A percentile compares a stretch with the other conserved stretches of the same genome.
Evolutionary conservation across 148 eudicot genomes (phyloP).

Genomic region (Spergularia bocconei): DNA sequence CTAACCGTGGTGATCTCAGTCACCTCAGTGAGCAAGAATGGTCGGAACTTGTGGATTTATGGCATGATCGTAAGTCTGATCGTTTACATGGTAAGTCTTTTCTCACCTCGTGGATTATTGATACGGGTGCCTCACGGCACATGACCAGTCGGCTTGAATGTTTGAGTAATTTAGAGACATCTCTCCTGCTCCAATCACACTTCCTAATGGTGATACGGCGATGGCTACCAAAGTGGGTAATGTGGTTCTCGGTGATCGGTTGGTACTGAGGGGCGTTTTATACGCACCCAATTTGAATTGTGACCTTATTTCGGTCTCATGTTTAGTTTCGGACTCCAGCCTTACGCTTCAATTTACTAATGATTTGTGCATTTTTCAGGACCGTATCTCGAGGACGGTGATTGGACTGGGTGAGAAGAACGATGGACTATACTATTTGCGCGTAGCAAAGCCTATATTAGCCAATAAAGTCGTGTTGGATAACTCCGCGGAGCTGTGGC

Average conservation of each 20-base stretch:
- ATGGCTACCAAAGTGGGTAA: not conserved
- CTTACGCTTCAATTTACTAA: not conserved
- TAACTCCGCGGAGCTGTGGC: not conserved
- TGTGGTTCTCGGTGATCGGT: not conserved
- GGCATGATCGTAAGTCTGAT: not conserved
- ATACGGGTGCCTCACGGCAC: not conserved
- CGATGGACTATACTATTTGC: not conserved
- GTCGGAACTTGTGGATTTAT: too few relatives aligned
- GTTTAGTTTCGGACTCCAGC: not conserved
- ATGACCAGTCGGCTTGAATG: not conserved
- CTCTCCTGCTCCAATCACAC: too few relatives aligned
- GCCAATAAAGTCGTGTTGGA: not conserved
- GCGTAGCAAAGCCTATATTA: not conserved
- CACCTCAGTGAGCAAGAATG: too few relatives aligned
- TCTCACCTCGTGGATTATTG: not conserved
- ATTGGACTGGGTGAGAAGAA: not conserved
- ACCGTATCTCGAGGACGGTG: conserved; percentile 1
- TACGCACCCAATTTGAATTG: not conserved
- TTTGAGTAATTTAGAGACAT: too few relatives aligned
- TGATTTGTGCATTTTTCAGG: not conserved
- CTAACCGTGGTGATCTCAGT: too few relatives aligned
- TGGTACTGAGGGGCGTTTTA: not conserved
- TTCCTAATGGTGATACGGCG: not conserved
- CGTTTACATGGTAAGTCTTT: conserved; percentile 1
- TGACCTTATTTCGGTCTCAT: not conserved